phyloP scores from a whole-genome alignment of 345 rosid genomes.

The Eucalyptus marginata region DNA sequence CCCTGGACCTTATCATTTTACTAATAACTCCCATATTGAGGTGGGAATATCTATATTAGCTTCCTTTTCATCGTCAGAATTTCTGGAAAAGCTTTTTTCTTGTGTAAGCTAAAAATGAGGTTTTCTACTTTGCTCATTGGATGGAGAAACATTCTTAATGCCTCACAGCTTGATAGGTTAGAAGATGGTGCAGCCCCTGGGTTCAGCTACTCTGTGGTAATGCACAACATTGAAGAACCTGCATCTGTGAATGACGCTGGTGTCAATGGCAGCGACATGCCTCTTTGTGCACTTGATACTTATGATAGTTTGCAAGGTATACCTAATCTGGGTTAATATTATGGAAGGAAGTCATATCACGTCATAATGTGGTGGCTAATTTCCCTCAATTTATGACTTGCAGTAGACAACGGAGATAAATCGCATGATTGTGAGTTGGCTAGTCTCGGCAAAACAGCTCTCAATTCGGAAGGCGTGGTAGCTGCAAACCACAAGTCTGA shows the following conservation, averaged over 20 bases:
- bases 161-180: conserved; percentile 53
- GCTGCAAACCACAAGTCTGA: conserved; percentile 5
- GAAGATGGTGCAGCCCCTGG: conserved; percentile 11
- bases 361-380: conserved; percentile 10
- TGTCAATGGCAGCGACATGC: not conserved
- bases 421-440: conserved; percentile 9
- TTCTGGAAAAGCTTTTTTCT: not conserved
- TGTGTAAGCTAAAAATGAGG: not conserved
- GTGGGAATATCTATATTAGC: not conserved
- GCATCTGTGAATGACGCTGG: conserved; percentile 10
- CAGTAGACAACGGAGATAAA: conserved; percentile 23
- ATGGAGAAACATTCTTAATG: conserved; percentile 13
- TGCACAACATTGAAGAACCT: conserved; percentile 10
- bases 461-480: conserved; percentile 11
- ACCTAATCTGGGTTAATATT: not conserved
- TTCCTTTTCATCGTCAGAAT: not conserved
- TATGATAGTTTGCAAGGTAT: conserved; percentile 52
- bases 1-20: not conserved
- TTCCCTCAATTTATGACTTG: not conserved
- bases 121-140: not conserved
- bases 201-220: not conserved
- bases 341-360: conserved; percentile 18
- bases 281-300: conserved; percentile 54
- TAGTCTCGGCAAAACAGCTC: not conserved
- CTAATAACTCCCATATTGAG: not conserved